Evolutionary conservation across 768 basidiomycete species (phyloP).

Genomic region (Suillus luteus): DNA sequence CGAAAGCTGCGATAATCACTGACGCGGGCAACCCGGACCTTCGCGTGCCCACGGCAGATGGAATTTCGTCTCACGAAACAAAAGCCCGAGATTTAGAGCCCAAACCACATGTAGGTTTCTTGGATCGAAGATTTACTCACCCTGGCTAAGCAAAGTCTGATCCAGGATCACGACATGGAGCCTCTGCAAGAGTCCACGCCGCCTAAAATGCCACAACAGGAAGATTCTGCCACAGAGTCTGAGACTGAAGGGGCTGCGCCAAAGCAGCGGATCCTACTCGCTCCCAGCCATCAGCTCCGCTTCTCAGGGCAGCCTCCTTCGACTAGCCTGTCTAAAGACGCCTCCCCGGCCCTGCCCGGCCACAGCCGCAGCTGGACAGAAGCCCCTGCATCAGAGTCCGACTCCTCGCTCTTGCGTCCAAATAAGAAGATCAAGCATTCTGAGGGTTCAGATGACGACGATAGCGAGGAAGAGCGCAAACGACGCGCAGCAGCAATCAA

Average conservation of each 20-base stretch:
- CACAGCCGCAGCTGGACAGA: conserved; percentile 28
- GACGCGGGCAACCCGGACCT: conserved; percentile 49
- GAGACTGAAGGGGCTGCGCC: conserved; percentile 19
- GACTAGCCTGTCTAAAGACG: conserved; percentile 22
- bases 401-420: conserved; percentile 50
- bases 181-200: conserved; percentile 17
- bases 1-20: conserved; percentile 53
- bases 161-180: conserved; percentile 11
- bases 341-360: conserved; percentile 14
- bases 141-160: conserved; percentile 1
- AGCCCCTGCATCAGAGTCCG: conserved; percentile 41
- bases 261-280: conserved; percentile 17
- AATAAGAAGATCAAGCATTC: conserved; percentile 51
- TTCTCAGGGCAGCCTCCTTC: conserved; percentile 11
- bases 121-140: conserved; percentile 9
- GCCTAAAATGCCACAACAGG: conserved; percentile 17
- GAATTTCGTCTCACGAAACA: conserved; percentile 19
- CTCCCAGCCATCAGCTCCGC: conserved; percentile 23
- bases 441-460: conserved; percentile 49
- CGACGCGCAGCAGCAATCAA: conserved; percentile 43
- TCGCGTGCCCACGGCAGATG: conserved; percentile 22
- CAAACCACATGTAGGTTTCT: conserved; percentile 24
- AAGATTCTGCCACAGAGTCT: conserved; percentile 33
- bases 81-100: neutral
- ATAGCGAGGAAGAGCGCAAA: conserved; percentile 59